Conservation (phyloP, 2,329 filamentous ascomycete genomes). For the Diplodia sapinea region DNA sequence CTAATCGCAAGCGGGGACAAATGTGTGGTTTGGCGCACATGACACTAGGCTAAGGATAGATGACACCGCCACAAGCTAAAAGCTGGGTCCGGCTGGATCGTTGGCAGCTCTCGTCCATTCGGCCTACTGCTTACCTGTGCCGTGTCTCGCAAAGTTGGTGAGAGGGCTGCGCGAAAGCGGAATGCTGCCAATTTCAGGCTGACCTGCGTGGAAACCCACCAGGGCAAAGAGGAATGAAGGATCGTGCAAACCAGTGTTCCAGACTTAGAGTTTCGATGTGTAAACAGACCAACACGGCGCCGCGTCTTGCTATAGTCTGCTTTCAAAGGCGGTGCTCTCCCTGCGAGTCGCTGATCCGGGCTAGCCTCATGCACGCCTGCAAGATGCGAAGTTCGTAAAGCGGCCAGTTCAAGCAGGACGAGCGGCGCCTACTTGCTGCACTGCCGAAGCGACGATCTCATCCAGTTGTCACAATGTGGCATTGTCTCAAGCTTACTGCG, state of each 20-base stretch:
- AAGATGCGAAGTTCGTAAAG: background rate
- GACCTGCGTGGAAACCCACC: background rate
- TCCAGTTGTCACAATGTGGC: too few relatives aligned
- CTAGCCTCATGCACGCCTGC: background rate
- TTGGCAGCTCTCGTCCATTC: background rate
- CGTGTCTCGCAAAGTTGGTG: slow-evolving; percentile 6
- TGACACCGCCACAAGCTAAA: background rate
- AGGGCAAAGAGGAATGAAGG: slow-evolving; percentile 18
- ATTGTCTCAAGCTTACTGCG: background rate
- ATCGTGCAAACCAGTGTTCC: slow-evolving; percentile 1
- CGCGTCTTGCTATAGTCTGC: too few relatives aligned
- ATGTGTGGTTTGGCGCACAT: background rate
- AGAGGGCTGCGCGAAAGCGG: slow-evolving; percentile 3
- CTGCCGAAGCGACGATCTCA: too few relatives aligned
- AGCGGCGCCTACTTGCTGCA: background rate
- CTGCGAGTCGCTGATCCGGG: background rate
- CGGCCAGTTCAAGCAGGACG: too few relatives aligned
- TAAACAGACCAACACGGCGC: background rate
- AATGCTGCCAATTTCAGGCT: slow-evolving; percentile 12
- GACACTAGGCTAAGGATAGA: background rate
- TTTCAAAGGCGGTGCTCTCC: too few relatives aligned
- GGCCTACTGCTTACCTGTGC: background rate
- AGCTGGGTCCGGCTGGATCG: background rate
- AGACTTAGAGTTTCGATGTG: background rate
- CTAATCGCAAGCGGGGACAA: background rate